A percentile compares a stretch with the other conserved stretches of the same genome.
These are phyloP conservation scores for Talaromyces sp. DNA, from an alignment of 2,329 filamentous ascomycete species.

Conservation along the genomic window DNA sequence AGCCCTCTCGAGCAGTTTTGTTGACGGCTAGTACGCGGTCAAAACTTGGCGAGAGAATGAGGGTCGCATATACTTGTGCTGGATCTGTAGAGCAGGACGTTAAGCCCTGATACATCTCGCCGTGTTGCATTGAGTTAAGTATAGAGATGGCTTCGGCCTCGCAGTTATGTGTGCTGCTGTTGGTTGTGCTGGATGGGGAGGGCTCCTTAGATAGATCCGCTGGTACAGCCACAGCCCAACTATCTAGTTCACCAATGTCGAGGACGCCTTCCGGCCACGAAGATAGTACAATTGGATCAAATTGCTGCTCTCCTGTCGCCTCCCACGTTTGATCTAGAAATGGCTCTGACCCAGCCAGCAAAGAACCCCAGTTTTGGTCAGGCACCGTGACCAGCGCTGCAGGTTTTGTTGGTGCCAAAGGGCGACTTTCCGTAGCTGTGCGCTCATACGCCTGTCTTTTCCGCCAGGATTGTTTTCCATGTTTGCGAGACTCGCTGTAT, in stretches of 20 bases:
- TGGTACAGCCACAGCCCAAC: not conserved
- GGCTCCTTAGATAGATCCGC: not conserved
- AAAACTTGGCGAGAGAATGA: constrained; percentile 2
- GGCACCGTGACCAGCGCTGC: not conserved
- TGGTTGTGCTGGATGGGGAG: not conserved
- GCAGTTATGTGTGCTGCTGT: constrained; percentile 7
- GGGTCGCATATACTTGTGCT: not conserved
- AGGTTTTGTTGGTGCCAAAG: not conserved
- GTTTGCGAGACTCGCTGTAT: constrained; percentile 13
- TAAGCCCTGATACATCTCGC: constrained; percentile 1
- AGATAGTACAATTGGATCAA: not conserved
- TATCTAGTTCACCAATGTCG: not conserved
- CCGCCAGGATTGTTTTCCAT: constrained; percentile 1
- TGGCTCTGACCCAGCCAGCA: not conserved
- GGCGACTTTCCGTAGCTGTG: not conserved
- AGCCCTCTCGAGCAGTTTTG: not conserved
- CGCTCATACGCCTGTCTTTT: not conserved
- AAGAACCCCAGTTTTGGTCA: not conserved
- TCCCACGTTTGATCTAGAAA: not conserved
- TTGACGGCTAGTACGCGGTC: constrained; percentile 7
- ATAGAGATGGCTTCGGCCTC: constrained; percentile 11
- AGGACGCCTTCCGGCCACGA: not conserved
- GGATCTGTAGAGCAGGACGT: not conserved
- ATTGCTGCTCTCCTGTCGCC: not conserved
- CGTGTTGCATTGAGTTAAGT: constrained; percentile 10